These are phyloP conservation scores for Rhizopogon vulgaris DNA, from an alignment of 768 basidiomycete species.

Conservation along the genomic window DNA sequence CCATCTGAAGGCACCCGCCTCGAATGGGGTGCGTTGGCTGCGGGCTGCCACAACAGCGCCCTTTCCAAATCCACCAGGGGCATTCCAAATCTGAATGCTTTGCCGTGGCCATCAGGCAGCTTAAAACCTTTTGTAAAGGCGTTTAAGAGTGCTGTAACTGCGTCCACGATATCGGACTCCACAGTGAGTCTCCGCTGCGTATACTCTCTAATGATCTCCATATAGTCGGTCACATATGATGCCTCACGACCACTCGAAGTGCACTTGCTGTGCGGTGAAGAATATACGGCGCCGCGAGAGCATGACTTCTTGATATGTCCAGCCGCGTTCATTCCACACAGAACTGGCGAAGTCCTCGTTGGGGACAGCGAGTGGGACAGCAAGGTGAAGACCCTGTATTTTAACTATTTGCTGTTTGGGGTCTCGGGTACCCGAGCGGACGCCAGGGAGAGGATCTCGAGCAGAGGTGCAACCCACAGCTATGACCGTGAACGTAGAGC, in stretches of 20 bases:
- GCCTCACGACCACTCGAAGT: conserved; percentile 2
- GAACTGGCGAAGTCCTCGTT: too few relatives aligned
- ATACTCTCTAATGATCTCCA: too few relatives aligned
- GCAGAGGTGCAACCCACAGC: not conserved
- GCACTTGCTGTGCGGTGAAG: conserved; percentile 15
- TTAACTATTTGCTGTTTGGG: not conserved
- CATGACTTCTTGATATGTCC: conserved; percentile 15
- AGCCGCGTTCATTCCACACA: conserved; percentile 9
- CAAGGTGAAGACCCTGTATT: conserved; percentile 1
- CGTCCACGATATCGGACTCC: too few relatives aligned
- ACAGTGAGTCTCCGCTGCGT: too few relatives aligned
- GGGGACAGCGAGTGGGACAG: not conserved
- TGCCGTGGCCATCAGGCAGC: too few relatives aligned
- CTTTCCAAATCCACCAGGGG: conserved; percentile 6
- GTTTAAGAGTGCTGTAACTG: too few relatives aligned
- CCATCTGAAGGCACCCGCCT: conserved; percentile 4
- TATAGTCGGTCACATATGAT: too few relatives aligned
- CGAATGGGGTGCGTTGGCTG: conserved; percentile 3
- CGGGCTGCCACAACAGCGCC: conserved; percentile 18
- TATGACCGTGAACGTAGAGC: not conserved
- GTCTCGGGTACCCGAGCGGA: not conserved
- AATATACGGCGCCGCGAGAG: conserved; percentile 12
- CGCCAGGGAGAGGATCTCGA: too few relatives aligned
- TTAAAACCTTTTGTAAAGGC: too few relatives aligned
- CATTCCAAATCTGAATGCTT: not conserved